Base-by-base conservation (phyloP, 2,329 filamentous ascomycete species). In the Trichoderma endophyticum region DNA sequence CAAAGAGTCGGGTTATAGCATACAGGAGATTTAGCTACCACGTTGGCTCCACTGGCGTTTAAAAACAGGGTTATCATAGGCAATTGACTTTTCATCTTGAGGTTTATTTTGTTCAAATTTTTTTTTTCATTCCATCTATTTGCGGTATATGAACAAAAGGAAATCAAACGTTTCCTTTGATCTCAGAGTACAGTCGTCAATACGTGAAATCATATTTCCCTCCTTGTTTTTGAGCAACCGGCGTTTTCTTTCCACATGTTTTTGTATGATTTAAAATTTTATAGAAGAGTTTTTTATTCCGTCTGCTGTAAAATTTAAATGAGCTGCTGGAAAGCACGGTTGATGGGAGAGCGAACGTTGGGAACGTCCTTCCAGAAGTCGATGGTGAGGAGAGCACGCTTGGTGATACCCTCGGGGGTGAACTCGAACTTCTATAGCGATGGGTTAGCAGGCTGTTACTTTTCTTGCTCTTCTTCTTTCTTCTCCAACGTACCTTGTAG, bases 261-360 rank as follows among this genome's bases (percentile, higher is more conserved):
- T 66, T 39, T 39, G 30, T 61, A 14, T 34, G 34, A 48, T 32
- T 32, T 43, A 18, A 59, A 24, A 21, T 57, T 59, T 56, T 57
- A 36, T 15, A 66, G 18, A 32, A 67, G 48, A 36, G 24, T 18
- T 30, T n/a, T 36, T 57, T 48, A 30, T 62, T 26, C 1, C 56
- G 21, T 26, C 26, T 30, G n/a, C 14, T 51, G 64, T 54, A 51
- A 43, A 67, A 62, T 76, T 87, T 96, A 98, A 84, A 97, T 93
- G 79, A 98, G 88, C 87, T 99, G 95, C 87, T 96, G 89, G 90
- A 99, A 99, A 79, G 96, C 96, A 82, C 94, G 93, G 90, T 98
- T 97, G 85, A 99, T 84, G 76, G 96, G 95, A 70, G 95, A 98
- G 84, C 96, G 94, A 80, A 98, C 88, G 86, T 95, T 95, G 82